A percentile compares a stretch with the other conserved stretches of the same genome.
Conservation (phyloP, 257 asterid species). For the Voacanga thouarsii region DNA sequence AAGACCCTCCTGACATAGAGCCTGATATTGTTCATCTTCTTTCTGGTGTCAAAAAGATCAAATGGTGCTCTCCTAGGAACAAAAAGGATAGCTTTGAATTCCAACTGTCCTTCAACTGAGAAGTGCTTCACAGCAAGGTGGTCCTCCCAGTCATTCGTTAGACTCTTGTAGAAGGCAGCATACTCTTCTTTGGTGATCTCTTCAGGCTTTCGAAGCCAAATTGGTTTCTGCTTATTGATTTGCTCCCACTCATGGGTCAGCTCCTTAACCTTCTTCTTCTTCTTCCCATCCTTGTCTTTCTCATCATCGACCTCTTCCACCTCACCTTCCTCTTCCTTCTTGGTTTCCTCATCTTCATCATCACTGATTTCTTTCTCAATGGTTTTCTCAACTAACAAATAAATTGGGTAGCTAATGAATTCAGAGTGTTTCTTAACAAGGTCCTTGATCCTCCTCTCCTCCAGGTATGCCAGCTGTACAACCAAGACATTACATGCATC, state of each 20-base stretch:
- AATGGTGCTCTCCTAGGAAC: constrained; percentile 45
- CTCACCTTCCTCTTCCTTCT: constrained; percentile 40
- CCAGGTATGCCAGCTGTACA: constrained; percentile 39
- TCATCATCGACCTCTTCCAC: constrained; percentile 45
- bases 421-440: constrained; percentile 50
- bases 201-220: constrained; percentile 48
- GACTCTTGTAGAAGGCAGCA: constrained; percentile 47
- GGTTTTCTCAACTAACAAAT: constrained; percentile 43
- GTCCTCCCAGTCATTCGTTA: constrained; percentile 50
- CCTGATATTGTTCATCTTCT: constrained; percentile 46
- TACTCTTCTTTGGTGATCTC: constrained; percentile 46
- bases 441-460: constrained; percentile 47
- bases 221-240: constrained; percentile 48
- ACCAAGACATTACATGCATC: not conserved
- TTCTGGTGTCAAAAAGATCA: constrained; percentile 37
- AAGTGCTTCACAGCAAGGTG: constrained; percentile 51
- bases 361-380: constrained; percentile 49
- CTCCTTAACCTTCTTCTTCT: constrained; percentile 48
- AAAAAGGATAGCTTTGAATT: constrained; percentile 42
- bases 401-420: constrained; percentile 49
- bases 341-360: constrained; percentile 45
- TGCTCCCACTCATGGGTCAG: constrained; percentile 42
- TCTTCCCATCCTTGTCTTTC: constrained; percentile 34
- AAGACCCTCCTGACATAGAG: constrained; percentile 48
- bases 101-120: constrained; percentile 46